Evolutionary conservation across 1,284 basidiomycete species (phyloP).

Genomic region (Neonothopanus nambi): DNA sequence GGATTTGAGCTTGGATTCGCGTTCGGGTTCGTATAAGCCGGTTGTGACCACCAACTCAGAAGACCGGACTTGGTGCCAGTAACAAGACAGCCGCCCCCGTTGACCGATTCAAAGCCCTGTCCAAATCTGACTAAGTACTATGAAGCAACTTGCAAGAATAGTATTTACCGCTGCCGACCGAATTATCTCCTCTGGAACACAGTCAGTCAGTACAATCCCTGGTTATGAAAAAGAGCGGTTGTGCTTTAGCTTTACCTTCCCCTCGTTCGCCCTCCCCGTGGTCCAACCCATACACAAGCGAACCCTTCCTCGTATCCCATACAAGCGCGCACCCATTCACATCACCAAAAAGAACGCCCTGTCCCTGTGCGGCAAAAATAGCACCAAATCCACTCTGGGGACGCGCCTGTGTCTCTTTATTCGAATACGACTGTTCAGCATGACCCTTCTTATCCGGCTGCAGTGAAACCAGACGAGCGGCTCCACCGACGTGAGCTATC

Average conservation of each 20-base stretch:
- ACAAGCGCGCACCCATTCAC: conserved; percentile 53
- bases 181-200: conserved; percentile 47
- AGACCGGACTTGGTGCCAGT: conserved; percentile 56
- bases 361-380: conserved; percentile 49
- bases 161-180: conserved; percentile 56
- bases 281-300: conserved; percentile 55
- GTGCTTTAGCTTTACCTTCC: conserved; percentile 55
- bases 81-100: conserved; percentile 38
- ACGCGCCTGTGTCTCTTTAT: conserved; percentile 1
- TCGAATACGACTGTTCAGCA: conserved; percentile 24
- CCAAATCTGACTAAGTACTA: background rate
- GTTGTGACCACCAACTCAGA: conserved; percentile 58
- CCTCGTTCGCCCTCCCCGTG: conserved; percentile 32
- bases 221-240: background rate
- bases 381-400: conserved; percentile 27
- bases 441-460: conserved; percentile 46
- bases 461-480: conserved; percentile 50
- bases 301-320: conserved; percentile 57
- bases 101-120: conserved; percentile 7
- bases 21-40: conserved; percentile 32
- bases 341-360: conserved; percentile 54
- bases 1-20: no score
- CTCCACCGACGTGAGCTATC: conserved; percentile 49
- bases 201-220: conserved; percentile 4
- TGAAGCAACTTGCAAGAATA: background rate